phyloP scores from a whole-genome alignment of 495 filamentous ascomycete genomes.

The Daldinia bambusicola region DNA sequence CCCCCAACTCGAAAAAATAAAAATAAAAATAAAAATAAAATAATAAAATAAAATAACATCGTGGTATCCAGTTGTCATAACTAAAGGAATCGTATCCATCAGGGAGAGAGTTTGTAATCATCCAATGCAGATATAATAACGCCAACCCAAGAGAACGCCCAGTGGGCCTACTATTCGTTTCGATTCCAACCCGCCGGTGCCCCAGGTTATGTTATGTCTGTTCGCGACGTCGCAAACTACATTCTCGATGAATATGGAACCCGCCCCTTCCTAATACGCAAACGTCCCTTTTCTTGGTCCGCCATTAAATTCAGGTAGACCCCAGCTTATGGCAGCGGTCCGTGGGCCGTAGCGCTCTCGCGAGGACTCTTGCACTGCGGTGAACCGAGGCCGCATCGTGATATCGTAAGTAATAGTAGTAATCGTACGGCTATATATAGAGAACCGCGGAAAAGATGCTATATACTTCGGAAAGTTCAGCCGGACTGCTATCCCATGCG shows the following conservation, averaged over 20 bases:
- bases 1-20: conserved; percentile 22
- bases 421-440: conserved; percentile 31
- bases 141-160: conserved; percentile 37
- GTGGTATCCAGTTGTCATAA: conserved; percentile 47
- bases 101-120: conserved; percentile 33
- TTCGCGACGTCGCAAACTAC: conserved; percentile 25
- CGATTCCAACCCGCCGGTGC: conserved; percentile 19
- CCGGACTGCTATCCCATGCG: conserved; percentile 38
- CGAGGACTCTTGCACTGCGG: conserved; percentile 12
- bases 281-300: conserved; percentile 21
- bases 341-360: conserved; percentile 23
- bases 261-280: conserved; percentile 20
- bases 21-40: not conserved
- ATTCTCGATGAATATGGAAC: conserved; percentile 20
- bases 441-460: conserved; percentile 45
- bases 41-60: conserved; percentile 21
- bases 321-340: conserved; percentile 18
- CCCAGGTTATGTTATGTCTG: conserved; percentile 20
- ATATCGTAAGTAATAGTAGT: conserved; percentile 28
- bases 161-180: conserved; percentile 13
- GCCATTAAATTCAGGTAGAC: conserved; percentile 23
- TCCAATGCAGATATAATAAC: conserved; percentile 40
- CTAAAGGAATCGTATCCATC: conserved; percentile 43
- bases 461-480: conserved; percentile 54
- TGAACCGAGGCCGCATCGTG: conserved; percentile 21